Base-by-base conservation (phyloP, 805 yeast genomes). In the Pichia rugopelliculosa region DNA sequence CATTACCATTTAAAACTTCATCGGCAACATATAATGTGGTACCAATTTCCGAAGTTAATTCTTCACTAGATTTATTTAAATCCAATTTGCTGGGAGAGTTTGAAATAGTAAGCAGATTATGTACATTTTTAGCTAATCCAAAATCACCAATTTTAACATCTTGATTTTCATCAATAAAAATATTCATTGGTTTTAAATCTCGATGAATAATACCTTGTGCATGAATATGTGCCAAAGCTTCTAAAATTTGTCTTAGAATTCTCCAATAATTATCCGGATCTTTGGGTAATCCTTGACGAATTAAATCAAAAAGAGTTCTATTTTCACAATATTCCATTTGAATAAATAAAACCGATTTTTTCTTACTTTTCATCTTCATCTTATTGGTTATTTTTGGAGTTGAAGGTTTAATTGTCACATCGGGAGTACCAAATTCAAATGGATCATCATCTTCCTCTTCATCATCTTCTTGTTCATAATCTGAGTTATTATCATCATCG, bases 311-410 rank as follows among this genome's bases (percentile, higher is more conserved):
- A 25, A 93, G 67, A 0, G 99, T 91, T 49, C 87, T 87, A 60
- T 91, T 93, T 59, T 93, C 99, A 67, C 99, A 93, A 58, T 93
- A 93, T 64, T 93, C 99, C 99, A 93, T 93, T 61, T 93, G 99
- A 55, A 93, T 93, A 62, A 87, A 93, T 26, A 93, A 66, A 0
- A 95, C 88, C 45, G 90, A 84, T 53, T 71, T 71, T 40, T 68
- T 64, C 49, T 69, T 70, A 9, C 56, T 38, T 38, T 51, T 56
- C 5, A 42, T 22, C 17, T 57, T 60, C 33, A 44, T 48, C 11
- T 42, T 52, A 4, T 47, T 55, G 8, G 47, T 54, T 11, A 55
- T 42, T 18, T 33, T 30, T n/a, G 18, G n/a, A 15, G 34, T n/a
- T 5, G 17, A 13, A 15, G 48, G 45, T 26, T 41, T 42, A 36